Percentiles rank a stretch among this genome's conserved stretches.
These are phyloP conservation scores for Exophiala xenobiotica DNA, from an alignment of 2,329 filamentous ascomycete species.

Conservation along the genomic window DNA sequence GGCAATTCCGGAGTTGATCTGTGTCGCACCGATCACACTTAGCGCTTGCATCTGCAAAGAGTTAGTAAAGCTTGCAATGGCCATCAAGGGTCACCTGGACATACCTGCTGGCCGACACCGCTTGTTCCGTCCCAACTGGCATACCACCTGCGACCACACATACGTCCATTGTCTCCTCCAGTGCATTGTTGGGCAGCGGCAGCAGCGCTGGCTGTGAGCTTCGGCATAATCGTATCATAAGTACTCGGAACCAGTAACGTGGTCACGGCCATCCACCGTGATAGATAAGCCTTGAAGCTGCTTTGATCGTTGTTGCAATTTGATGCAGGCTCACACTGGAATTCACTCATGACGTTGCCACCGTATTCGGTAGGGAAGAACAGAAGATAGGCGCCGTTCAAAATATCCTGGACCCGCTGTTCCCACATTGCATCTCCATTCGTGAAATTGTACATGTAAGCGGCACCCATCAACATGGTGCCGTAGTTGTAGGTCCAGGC, in stretches of 20 bases:
- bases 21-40: constrained; percentile 61
- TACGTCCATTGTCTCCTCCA: constrained; percentile 56
- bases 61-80: constrained; percentile 6
- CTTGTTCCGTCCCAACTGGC: constrained; percentile 56
- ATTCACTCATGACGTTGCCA: constrained; percentile 62
- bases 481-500: constrained; percentile 68
- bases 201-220: constrained; percentile 57
- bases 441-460: constrained; percentile 67
- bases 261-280: constrained; percentile 63
- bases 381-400: constrained; percentile 46
- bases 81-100: neutral
- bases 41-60: constrained; percentile 58
- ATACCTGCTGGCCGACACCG: constrained; percentile 63
- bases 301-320: constrained; percentile 70
- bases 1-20: constrained; percentile 48
- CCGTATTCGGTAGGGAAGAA: constrained; percentile 52
- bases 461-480: constrained; percentile 59
- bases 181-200: constrained; percentile 64
- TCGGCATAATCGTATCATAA: constrained; percentile 54
- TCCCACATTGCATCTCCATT: constrained; percentile 57
- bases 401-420: constrained; percentile 54
- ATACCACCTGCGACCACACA: constrained; percentile 66
- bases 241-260: constrained; percentile 64
- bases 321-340: constrained; percentile 60
- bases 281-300: constrained; percentile 69